Conservation (phyloP, 345 rosid species). For the Bruguiera gymnorhiza region DNA sequence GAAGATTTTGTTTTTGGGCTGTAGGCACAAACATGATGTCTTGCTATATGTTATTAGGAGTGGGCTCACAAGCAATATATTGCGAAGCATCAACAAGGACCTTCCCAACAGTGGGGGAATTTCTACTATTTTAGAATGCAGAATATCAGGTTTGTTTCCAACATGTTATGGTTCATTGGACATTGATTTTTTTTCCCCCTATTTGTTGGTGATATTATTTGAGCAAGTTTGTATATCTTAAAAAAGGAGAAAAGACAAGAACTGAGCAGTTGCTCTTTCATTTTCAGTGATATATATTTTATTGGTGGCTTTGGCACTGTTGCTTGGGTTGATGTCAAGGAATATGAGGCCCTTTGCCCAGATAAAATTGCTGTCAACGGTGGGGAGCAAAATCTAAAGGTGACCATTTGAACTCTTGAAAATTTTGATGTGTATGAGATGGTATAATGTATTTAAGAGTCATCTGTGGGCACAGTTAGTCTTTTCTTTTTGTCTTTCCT, state of each 20-base stretch:
- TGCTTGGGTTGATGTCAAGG: conserved; percentile 93
- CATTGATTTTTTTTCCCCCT: background rate
- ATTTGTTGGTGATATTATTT: too few species aligned
- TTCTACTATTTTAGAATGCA: conserved; percentile 95
- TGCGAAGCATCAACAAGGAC: conserved; percentile 87
- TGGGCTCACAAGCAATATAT: conserved; percentile 95
- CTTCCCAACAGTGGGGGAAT: conserved; percentile 95
- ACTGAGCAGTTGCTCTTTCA: background rate
- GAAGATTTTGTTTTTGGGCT: background rate
- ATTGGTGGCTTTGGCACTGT: conserved; percentile 99
- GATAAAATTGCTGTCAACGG: conserved; percentile 97
- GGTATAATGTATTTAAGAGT: too few species aligned
- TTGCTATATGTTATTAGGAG: conserved; percentile 49
- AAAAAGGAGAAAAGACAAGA: too few species aligned
- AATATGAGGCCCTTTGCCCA: conserved; percentile 73
- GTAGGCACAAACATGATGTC: background rate
- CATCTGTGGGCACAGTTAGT: too few species aligned
- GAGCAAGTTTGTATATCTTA: too few species aligned
- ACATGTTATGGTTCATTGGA: background rate
- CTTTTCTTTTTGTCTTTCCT: too few species aligned
- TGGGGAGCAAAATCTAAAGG: conserved; percentile 90
- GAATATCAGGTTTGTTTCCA: conserved; percentile 64
- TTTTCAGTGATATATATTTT: conserved; percentile 83
- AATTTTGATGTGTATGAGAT: background rate
- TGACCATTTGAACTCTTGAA: conserved; percentile 16